Percentiles rank a stretch among this genome's conserved stretches.
Conservation (phyloP, 2,329 filamentous ascomycete species). For the Seiridium cupressi region DNA sequence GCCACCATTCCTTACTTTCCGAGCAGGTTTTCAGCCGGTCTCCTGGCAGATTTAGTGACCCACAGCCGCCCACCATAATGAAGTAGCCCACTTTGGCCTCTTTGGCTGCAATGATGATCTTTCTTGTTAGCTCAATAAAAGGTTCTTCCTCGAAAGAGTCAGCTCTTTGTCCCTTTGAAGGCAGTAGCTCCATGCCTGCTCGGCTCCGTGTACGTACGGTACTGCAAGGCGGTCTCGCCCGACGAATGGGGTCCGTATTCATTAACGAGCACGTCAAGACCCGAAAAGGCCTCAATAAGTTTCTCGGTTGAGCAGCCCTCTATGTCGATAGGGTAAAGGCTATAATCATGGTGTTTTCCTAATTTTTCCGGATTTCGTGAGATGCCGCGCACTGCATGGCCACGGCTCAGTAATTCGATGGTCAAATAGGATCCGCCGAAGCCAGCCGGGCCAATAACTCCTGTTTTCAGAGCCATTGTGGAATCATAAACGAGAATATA, state of each 20-base stretch:
- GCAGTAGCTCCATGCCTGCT: no score
- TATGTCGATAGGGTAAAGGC: not conserved
- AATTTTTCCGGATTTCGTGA: not conserved
- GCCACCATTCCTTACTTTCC: slow-evolving; percentile 3
- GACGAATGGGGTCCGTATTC: not conserved
- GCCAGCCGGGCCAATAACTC: not conserved
- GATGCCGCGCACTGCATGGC: not conserved
- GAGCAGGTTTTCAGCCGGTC: not conserved
- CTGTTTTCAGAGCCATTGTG: not conserved
- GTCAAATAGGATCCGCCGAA: not conserved
- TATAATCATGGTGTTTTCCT: not conserved
- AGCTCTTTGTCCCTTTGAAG: no score
- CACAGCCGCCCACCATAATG: slow-evolving; percentile 6
- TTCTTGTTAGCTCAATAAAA: slow-evolving; percentile 4
- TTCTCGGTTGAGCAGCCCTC: not conserved
- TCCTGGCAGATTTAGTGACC: not conserved
- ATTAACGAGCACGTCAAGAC: not conserved
- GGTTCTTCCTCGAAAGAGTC: not conserved
- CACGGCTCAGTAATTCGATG: not conserved
- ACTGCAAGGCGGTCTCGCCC: not conserved
- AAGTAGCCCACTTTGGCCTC: slow-evolving; percentile 4
- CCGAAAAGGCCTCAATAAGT: not conserved
- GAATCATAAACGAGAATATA: no score
- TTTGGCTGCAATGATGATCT: slow-evolving; percentile 7
- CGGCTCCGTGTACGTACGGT: not conserved